Conservation (phyloP, 139 green algal genomes). For the Tetratostichococcus sp. region DNA sequence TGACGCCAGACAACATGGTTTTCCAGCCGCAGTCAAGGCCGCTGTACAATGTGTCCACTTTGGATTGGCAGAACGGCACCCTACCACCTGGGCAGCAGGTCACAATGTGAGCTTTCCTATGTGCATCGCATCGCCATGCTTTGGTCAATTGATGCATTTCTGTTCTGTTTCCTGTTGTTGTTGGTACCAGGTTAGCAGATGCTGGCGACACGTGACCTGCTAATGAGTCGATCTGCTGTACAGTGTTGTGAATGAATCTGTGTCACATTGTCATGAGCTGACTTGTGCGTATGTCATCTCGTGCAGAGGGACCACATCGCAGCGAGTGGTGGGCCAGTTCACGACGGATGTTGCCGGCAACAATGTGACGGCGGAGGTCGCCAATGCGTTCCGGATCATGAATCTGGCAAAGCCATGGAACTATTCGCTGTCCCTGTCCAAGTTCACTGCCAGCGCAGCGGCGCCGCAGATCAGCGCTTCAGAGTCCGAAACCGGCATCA, state of each 20-base stretch:
- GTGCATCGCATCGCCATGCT: too few relatives aligned
- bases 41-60: neutral
- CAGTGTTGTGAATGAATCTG: too few relatives aligned
- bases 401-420: neutral
- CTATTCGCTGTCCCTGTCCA: neutral
- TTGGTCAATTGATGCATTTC: too few relatives aligned
- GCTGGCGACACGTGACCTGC: too few relatives aligned
- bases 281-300: too few relatives aligned
- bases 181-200: too few relatives aligned
- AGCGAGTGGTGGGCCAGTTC: neutral
- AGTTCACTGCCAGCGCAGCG: neutral
- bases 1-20: neutral
- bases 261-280: too few relatives aligned
- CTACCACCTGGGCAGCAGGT: neutral
- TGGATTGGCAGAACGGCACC: neutral
- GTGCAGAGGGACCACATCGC: neutral
- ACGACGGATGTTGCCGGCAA: neutral
- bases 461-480: neutral
- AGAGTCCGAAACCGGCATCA: neutral
- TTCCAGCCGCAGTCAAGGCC: neutral
- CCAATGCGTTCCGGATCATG: neutral
- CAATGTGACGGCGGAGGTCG: neutral
- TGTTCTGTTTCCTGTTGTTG: too few relatives aligned
- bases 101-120: neutral
- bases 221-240: too few relatives aligned